A percentile compares a stretch with the other conserved stretches of the same genome.
These are phyloP conservation scores for Fraxinus xanthoxyloides DNA, from an alignment of 305 asterid genomes.

Conservation along the genomic window DNA sequence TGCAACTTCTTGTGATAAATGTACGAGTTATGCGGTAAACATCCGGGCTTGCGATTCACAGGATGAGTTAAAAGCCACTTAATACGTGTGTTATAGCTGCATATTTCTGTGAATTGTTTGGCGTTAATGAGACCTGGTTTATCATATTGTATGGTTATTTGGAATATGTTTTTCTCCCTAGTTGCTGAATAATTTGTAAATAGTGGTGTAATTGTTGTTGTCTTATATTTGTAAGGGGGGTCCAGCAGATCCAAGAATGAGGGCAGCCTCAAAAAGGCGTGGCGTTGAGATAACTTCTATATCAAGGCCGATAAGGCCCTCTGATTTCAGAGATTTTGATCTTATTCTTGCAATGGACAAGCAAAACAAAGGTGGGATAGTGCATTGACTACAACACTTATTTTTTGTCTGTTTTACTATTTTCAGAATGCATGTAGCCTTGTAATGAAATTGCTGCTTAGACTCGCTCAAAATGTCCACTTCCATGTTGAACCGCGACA, in stretches of 20 bases:
- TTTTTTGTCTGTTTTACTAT: neutral
- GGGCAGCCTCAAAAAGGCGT: conserved; percentile 79
- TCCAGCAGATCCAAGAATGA: conserved; percentile 92
- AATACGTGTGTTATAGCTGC: neutral
- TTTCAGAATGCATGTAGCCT: neutral
- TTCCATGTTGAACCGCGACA: neutral
- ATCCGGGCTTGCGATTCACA: neutral
- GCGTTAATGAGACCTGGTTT: neutral
- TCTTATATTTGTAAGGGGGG: conserved; percentile 45
- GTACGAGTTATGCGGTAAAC: neutral
- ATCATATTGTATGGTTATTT: neutral
- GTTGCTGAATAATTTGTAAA: neutral
- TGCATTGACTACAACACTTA: neutral
- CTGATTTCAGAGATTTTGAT: conserved; percentile 84
- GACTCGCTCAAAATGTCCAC: neutral
- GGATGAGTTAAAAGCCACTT: neutral
- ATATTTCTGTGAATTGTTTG: neutral
- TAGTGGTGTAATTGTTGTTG: neutral
- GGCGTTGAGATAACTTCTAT: conserved; percentile 80
- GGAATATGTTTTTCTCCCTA: neutral
- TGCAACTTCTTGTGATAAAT: neutral
- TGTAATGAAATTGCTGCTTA: neutral
- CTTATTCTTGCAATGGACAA: conserved; percentile 89
- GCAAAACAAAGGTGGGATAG: conserved; percentile 65
- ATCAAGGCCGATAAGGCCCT: conserved; percentile 74